These are phyloP conservation scores for Fusarium phyllophilum DNA, from an alignment of 2,329 filamentous ascomycete genomes.

Conservation along the genomic window DNA sequence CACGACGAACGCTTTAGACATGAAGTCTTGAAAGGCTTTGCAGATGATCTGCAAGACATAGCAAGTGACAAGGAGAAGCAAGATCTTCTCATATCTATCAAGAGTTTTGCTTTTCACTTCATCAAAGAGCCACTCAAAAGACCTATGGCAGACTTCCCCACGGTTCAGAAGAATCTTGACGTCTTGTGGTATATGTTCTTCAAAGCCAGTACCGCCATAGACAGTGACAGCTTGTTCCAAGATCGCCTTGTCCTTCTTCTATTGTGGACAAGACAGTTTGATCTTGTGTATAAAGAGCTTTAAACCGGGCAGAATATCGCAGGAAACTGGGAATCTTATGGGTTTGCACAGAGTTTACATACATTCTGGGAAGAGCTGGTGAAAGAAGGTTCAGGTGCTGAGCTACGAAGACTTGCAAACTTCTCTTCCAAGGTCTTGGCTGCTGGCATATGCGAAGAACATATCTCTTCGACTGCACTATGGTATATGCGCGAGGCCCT, in stretches of 20 bases:
- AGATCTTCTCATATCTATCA: neutral
- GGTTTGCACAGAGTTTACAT: neutral
- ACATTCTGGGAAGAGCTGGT: neutral
- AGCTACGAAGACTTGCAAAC: neutral
- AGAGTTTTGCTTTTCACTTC: neutral
- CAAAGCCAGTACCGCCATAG: neutral
- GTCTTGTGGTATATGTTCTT: neutral
- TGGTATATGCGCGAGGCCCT: slow-evolving; percentile 9
- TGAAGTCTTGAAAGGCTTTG: neutral
- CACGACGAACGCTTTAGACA: neutral
- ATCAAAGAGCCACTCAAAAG: neutral
- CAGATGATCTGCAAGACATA: neutral
- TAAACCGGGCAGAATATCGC: neutral
- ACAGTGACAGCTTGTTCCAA: neutral
- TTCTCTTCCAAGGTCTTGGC: slow-evolving; percentile 5
- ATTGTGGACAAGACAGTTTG: slow-evolving; percentile 1
- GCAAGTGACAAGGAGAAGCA: neutral
- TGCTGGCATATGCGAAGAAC: neutral
- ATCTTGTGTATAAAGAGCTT: neutral
- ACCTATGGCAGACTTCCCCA: neutral
- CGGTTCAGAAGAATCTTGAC: neutral
- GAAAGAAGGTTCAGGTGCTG: neutral
- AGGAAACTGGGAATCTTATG: slow-evolving; percentile 5
- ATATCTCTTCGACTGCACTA: neutral
- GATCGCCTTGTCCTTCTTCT: neutral